Evolutionary conservation across 306 rosid species (phyloP), one percentile per base, ranked within the genome.

Genomic region (Arachis stenosperma): DNA sequence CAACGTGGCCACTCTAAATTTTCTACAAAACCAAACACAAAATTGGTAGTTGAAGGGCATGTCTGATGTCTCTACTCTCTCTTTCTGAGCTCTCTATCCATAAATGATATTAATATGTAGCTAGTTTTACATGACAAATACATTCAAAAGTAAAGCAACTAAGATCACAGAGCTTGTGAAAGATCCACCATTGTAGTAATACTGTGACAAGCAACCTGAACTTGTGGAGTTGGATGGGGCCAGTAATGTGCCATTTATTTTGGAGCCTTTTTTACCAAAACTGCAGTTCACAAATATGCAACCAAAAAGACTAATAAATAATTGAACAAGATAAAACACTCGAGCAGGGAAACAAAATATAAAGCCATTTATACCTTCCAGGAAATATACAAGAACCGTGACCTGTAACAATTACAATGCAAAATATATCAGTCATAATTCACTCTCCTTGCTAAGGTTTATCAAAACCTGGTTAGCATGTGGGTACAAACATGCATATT

Each of bases 371-470:
- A 39, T 85, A 91, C 97, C 97, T 91, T 81, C 97, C 97, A 0
- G 90, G 95, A 82, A 89, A 84, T 59, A 82, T 75, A 73, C 97
- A 91, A 61, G 97, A 77, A 54, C 92, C 92, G 29, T 89, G 92
- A 74, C 95, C 97, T 91, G 89, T 61, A 84, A 70, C 59, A 77
- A 71, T 69, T 7, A 61, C 10, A 40, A 58, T 9, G 51, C 42
- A 63, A 33, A 61, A 48, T 74, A 78, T 83, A 53, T 77, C 33
- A 81, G 83, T 54, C 17, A 73, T 17, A 61, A 37, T 61, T 41
- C 65, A 51, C 62, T 70, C 33, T 5, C 47, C 41, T 47, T 22
- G 8, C 17, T 9, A 46, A 11, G 13, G 17, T 8, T 22, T 30
- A 40, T 58, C 43, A 61, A 59, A 59, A n/a, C 22, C 40, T 56